Conservation (phyloP, 768 basidiomycete genomes). For the Macrolepiota dolichaula region DNA sequence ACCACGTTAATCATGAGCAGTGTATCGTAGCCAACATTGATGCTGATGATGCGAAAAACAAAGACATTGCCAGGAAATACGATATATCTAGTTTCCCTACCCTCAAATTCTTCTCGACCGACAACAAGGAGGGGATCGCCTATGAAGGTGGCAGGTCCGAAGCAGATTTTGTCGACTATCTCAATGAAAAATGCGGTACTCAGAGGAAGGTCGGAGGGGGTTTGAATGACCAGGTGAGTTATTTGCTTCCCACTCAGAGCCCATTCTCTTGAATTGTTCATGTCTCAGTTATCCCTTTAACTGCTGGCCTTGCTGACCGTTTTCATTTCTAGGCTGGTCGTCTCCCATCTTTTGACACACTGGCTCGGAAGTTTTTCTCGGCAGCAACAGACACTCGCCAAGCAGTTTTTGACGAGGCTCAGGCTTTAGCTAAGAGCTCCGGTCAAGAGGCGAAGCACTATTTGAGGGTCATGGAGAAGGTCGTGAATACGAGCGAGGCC, state of each 20-base stretch:
- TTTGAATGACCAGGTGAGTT: slow-evolving; percentile 61
- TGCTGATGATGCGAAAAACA: slow-evolving; percentile 82
- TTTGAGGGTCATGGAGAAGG: slow-evolving; percentile 86
- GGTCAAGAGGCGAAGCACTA: slow-evolving; percentile 71
- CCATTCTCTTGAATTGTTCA: no score
- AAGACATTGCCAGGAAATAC: slow-evolving; percentile 65
- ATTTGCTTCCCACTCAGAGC: neutral
- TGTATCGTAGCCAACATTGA: slow-evolving; percentile 90
- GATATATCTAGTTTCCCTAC: slow-evolving; percentile 85
- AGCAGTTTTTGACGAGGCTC: slow-evolving; percentile 65
- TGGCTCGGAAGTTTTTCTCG: slow-evolving; percentile 74
- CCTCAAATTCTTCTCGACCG: slow-evolving; percentile 90
- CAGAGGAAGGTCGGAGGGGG: slow-evolving; percentile 80
- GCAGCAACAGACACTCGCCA: slow-evolving; percentile 54
- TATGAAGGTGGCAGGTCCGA: slow-evolving; percentile 76
- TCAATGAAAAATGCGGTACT: slow-evolving; percentile 88
- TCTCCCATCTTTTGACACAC: slow-evolving; percentile 66
- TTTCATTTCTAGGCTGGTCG: slow-evolving; percentile 68
- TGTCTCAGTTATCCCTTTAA: no score
- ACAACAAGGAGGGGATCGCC: slow-evolving; percentile 52
- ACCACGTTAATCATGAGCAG: slow-evolving; percentile 31
- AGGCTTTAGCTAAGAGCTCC: slow-evolving; percentile 43
- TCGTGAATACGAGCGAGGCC: slow-evolving; percentile 60
- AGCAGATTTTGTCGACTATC: slow-evolving; percentile 69
- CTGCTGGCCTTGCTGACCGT: slow-evolving; percentile 4